These are phyloP conservation scores for Pseudogymnoascus verrucosus DNA, from an alignment of 2,329 filamentous ascomycete species.

Conservation along the genomic window DNA sequence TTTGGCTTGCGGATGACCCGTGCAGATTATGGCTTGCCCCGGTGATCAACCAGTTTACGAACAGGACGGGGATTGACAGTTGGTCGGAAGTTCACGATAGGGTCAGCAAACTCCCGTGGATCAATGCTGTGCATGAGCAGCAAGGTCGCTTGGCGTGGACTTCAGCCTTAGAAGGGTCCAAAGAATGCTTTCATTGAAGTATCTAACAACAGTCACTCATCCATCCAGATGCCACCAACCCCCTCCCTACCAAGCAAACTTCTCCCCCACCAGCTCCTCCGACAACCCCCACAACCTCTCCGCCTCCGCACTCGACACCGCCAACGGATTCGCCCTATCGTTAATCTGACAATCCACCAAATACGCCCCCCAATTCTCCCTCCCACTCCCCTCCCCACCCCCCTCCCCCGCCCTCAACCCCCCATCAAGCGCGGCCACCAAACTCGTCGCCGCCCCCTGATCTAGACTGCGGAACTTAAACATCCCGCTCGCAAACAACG, in stretches of 20 bases:
- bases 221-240: not conserved
- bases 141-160: not conserved
- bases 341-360: slow-evolving; percentile 29
- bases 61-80: not conserved
- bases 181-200: not conserved
- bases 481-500: not conserved
- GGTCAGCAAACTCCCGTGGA: not conserved
- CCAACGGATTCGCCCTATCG: slow-evolving; percentile 17
- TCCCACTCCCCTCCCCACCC: slow-evolving; percentile 9
- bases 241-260: slow-evolving; percentile 28
- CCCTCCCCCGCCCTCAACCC: too few species aligned
- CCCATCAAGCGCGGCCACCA: slow-evolving; percentile 31
- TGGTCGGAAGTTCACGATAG: not conserved
- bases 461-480: slow-evolving; percentile 17
- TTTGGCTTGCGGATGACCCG: not conserved
- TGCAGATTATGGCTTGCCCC: not conserved
- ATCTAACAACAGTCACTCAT: not conserved
- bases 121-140: not conserved
- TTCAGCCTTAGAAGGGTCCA: not conserved
- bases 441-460: slow-evolving; percentile 26
- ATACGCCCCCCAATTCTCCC: slow-evolving; percentile 28
- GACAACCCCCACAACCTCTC: slow-evolving; percentile 39
- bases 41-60: not conserved
- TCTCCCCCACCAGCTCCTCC: slow-evolving; percentile 37
- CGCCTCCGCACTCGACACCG: slow-evolving; percentile 28